Conservation (phyloP, 2,329 filamentous ascomycete genomes). For the Daldinia sp. region DNA sequence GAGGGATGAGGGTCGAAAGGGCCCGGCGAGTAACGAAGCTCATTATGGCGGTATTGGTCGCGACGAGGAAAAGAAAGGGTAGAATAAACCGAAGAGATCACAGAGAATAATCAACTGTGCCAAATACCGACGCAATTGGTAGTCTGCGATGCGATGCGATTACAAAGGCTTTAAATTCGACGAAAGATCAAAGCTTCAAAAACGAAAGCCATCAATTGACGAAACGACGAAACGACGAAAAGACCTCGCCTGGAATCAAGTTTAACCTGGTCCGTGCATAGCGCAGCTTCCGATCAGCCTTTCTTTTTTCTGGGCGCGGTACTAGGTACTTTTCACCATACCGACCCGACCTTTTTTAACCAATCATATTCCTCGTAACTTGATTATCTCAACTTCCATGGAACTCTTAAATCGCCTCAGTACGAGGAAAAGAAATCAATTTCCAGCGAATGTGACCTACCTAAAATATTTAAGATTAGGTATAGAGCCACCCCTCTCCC, state of each 20-base stretch:
- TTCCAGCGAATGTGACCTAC: too few relatives aligned
- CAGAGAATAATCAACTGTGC: slow-evolving; percentile 49
- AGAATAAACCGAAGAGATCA: slow-evolving; percentile 43
- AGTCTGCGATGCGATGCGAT: slow-evolving; percentile 34
- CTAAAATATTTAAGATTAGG: too few relatives aligned
- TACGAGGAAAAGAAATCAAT: slow-evolving; percentile 15
- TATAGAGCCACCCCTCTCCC: neutral
- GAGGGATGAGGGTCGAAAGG: slow-evolving; percentile 98
- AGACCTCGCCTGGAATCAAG: slow-evolving; percentile 53
- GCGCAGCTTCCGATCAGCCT: too few relatives aligned
- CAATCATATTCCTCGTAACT: slow-evolving; percentile 52
- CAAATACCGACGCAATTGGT: slow-evolving; percentile 46
- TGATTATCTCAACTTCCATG: slow-evolving; percentile 29
- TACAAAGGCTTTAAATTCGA: slow-evolving; percentile 31
- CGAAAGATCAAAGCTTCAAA: slow-evolving; percentile 29
- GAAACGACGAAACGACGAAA: slow-evolving; percentile 57
- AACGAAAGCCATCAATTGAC: slow-evolving; percentile 34
- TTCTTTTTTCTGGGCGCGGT: too few relatives aligned
- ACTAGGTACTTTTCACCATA: slow-evolving; percentile 49
- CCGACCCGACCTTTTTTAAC: slow-evolving; percentile 32
- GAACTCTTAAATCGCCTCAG: slow-evolving; percentile 19
- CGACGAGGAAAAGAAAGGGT: slow-evolving; percentile 31
- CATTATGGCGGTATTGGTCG: slow-evolving; percentile 69
- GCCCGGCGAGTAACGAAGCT: slow-evolving; percentile 89
- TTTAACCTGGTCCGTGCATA: slow-evolving; percentile 40